Evolutionary conservation across 768 basidiomycete genomes (phyloP), one percentile per base, ranked within the genome.

Genomic region (Nidularia pulvinata): DNA sequence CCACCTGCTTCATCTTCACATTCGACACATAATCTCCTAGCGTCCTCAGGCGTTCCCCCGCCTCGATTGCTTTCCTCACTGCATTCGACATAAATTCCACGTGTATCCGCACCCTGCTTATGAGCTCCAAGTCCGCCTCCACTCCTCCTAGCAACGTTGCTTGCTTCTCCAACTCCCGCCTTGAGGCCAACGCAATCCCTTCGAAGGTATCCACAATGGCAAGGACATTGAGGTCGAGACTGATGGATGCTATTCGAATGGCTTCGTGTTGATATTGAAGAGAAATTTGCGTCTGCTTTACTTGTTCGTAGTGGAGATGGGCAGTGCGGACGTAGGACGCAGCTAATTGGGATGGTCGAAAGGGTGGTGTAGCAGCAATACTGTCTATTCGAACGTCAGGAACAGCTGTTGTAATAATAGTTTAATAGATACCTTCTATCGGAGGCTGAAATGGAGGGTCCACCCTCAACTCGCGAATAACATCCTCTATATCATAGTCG

Each of bases 21-120:
- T 76, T 79, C 13, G 87, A 87, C 25, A 94, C 90, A 66, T 93
- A 94, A 64, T 91, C 90, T 9, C 86, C 89, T 39, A 94, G 67
- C 9, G 86, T 88, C 45, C 91, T 76, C 11, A 80, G 80, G 51
- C 74, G 80, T 52, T 85, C 85, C 3, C 89, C 91, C 0, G 80
- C 75, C 54, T 91, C 88, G 44, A 91, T 88, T 2, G 87, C 84
- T 59, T 78, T 85, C 35, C 88, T 76, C 49, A 85, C 82, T 1
- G 81, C 71, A 6, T 79, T 72, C 13, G 88, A 89, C 69, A 92
- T 72, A 58, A 93, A 93, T 53, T 92, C 89, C 50, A 78, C 75
- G 60, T 93, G 90, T 4, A 94, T 81, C 43, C 73, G 72, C 5
- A 94, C 83, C 33, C 77, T 77, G 30, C 77, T 74, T 39, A 91